Percentiles rank a stretch among this genome's conserved stretches.
These are phyloP conservation scores for Flaveria robusta DNA, from an alignment of 129 eudicot species.

Conservation along the genomic window DNA sequence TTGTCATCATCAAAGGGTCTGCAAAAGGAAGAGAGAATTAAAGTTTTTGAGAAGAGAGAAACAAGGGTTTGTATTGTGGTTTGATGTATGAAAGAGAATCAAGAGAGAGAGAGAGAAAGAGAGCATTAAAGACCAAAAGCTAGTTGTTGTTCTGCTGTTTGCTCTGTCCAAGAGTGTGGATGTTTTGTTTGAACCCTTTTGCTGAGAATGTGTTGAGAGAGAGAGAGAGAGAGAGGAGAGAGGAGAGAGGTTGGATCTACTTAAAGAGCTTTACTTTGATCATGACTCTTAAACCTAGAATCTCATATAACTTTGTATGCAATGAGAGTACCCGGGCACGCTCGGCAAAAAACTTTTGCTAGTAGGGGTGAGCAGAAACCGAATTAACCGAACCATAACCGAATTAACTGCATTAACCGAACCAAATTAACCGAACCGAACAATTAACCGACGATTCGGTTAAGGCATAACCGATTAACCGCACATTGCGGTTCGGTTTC, in stretches of 20 bases:
- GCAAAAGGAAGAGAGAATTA: constrained; percentile 14
- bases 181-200: constrained; percentile 45
- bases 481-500: too few relatives aligned
- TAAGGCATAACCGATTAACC: too few relatives aligned
- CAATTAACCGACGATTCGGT: too few relatives aligned
- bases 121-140: constrained; percentile 77
- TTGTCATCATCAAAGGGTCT: neutral
- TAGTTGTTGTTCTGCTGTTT: constrained; percentile 43
- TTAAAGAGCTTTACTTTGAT: neutral
- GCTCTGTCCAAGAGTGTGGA: constrained; percentile 52
- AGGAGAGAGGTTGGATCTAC: constrained; percentile 11
- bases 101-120: constrained; percentile 34
- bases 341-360: too few relatives aligned
- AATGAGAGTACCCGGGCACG: too few relatives aligned
- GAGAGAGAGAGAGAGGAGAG: too few relatives aligned
- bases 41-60: neutral
- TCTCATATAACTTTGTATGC: neutral
- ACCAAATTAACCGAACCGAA: too few relatives aligned
- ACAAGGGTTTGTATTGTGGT: constrained; percentile 44
- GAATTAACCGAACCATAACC: too few relatives aligned
- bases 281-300: constrained; percentile 8
- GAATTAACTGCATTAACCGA: too few relatives aligned
- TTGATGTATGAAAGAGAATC: constrained; percentile 44
- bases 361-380: too few relatives aligned
- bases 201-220: constrained; percentile 17